Evolutionary conservation across 352 stramenopile genomes (phyloP).

Genomic region (Globisporangium perplexum): DNA sequence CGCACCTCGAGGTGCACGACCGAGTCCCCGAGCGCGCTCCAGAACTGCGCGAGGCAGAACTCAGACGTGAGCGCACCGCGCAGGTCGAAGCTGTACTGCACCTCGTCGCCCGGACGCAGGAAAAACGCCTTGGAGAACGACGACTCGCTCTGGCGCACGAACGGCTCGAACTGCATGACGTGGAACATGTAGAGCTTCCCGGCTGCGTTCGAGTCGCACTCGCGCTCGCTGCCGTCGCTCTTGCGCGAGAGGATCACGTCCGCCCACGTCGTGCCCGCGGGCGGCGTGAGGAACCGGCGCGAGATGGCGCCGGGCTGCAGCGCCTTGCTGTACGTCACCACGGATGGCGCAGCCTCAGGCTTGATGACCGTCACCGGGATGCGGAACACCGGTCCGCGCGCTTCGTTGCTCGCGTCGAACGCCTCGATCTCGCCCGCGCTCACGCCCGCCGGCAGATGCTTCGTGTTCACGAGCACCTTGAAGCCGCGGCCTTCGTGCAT

Average conservation of each 20-base stretch:
- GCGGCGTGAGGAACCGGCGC: slow-evolving; percentile 80
- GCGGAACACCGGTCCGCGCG: slow-evolving; percentile 75
- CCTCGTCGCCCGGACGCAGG: slow-evolving; percentile 56
- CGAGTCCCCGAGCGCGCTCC: slow-evolving; percentile 82
- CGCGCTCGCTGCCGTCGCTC: slow-evolving; percentile 20
- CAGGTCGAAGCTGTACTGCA: slow-evolving; percentile 69
- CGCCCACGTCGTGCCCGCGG: slow-evolving; percentile 76
- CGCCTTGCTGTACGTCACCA: slow-evolving; percentile 36
- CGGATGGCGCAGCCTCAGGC: slow-evolving; percentile 41
- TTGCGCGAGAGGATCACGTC: slow-evolving; percentile 75
- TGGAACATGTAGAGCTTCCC: slow-evolving; percentile 85
- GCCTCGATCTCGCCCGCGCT: slow-evolving; percentile 86
- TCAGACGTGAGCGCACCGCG: slow-evolving; percentile 77
- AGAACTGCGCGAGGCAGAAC: slow-evolving; percentile 88
- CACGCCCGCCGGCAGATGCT: slow-evolving; percentile 66
- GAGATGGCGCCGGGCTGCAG: slow-evolving; percentile 64
- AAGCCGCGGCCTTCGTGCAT: slow-evolving; percentile 85
- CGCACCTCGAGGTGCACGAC: slow-evolving; percentile 74
- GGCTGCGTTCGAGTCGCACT: slow-evolving; percentile 58
- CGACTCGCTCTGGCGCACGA: slow-evolving; percentile 73
- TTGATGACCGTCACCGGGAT: slow-evolving; percentile 91
- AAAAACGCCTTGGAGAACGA: slow-evolving; percentile 66
- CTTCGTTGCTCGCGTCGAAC: slow-evolving; percentile 61
- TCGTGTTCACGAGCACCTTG: slow-evolving; percentile 88
- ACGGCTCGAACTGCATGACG: slow-evolving; percentile 85